Evolutionary conservation across 2,329 filamentous ascomycete genomes (phyloP).

Genomic region (Alternaria gaisen): DNA sequence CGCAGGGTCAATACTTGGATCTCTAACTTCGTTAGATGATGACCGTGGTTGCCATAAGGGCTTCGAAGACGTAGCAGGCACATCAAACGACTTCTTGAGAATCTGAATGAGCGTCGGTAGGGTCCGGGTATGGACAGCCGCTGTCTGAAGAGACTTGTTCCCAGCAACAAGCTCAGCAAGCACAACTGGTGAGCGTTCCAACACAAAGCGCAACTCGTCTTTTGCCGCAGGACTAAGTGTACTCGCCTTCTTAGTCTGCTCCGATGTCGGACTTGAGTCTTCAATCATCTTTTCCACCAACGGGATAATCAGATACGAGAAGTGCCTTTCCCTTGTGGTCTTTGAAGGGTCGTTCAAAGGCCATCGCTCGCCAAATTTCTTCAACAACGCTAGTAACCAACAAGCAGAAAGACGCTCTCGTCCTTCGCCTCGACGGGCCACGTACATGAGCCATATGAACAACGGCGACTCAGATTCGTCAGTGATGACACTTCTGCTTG

Average conservation of each 20-base stretch:
- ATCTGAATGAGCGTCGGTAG: slow-evolving; percentile 70
- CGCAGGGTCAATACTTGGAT: slow-evolving; percentile 39
- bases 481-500: slow-evolving; percentile 42
- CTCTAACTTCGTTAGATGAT: slow-evolving; percentile 32
- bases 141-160: slow-evolving; percentile 79
- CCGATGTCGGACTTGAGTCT: slow-evolving; percentile 40
- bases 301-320: slow-evolving; percentile 58
- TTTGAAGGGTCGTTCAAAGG: slow-evolving; percentile 49
- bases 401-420: slow-evolving; percentile 54
- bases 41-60: slow-evolving; percentile 64
- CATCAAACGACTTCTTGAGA: slow-evolving; percentile 72
- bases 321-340: slow-evolving; percentile 52
- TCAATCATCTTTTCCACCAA: slow-evolving; percentile 60
- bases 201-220: slow-evolving; percentile 40
- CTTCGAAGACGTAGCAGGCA: slow-evolving; percentile 57
- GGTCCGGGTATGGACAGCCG: slow-evolving; percentile 75
- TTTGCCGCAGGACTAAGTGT: slow-evolving; percentile 57
- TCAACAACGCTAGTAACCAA: slow-evolving; percentile 49
- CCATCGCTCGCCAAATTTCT: slow-evolving; percentile 50
- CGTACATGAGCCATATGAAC: slow-evolving; percentile 58
- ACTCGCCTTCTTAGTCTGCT: slow-evolving; percentile 34
- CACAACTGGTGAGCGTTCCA: slow-evolving; percentile 72
- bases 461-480: slow-evolving; percentile 58
- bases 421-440: slow-evolving; percentile 54
- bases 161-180: slow-evolving; percentile 82